phyloP scores from a whole-genome alignment of 192 early-diverging fungal species.

The Obelidium mucronatum region DNA sequence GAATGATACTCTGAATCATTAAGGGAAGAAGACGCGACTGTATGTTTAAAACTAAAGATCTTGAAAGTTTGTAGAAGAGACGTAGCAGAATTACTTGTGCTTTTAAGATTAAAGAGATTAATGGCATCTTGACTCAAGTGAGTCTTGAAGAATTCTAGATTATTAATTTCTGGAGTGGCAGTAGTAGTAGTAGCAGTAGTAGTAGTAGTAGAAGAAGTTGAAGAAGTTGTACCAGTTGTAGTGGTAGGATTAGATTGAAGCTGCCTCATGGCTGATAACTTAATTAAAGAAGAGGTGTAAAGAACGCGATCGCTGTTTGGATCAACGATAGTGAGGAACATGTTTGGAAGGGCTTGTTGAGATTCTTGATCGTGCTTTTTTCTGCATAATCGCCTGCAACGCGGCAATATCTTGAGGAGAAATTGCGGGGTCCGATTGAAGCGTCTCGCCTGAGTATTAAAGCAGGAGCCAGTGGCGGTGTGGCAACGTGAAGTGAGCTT shows the following conservation, averaged over 20 bases:
- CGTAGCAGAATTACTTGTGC: too few species aligned
- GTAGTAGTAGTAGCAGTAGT: neutral
- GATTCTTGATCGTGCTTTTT: neutral
- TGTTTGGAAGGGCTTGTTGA: slow-evolving; percentile 1
- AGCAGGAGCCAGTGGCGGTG: neutral
- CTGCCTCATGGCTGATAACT: slow-evolving; percentile 9
- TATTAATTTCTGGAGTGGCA: neutral
- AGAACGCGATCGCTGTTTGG: neutral
- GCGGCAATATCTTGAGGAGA: neutral
- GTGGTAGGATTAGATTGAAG: slow-evolving; percentile 5
- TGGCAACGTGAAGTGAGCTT: neutral
- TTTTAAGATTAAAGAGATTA: neutral
- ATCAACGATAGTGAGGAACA: slow-evolving; percentile 19
- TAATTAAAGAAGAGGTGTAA: neutral
- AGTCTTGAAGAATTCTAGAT: neutral
- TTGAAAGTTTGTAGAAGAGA: too few species aligned
- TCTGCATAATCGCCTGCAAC: neutral
- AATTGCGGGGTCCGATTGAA: neutral
- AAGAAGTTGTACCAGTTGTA: too few species aligned
- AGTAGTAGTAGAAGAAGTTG: neutral
- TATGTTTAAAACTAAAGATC: neutral
- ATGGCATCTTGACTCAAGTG: neutral
- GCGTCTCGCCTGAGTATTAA: too few species aligned
- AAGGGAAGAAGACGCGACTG: neutral
- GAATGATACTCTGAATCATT: neutral